Evolutionary conservation across 2,329 filamentous ascomycete species (phyloP), one percentile per base, ranked within the genome.

Genomic region (Thielaviopsis euricoi): DNA sequence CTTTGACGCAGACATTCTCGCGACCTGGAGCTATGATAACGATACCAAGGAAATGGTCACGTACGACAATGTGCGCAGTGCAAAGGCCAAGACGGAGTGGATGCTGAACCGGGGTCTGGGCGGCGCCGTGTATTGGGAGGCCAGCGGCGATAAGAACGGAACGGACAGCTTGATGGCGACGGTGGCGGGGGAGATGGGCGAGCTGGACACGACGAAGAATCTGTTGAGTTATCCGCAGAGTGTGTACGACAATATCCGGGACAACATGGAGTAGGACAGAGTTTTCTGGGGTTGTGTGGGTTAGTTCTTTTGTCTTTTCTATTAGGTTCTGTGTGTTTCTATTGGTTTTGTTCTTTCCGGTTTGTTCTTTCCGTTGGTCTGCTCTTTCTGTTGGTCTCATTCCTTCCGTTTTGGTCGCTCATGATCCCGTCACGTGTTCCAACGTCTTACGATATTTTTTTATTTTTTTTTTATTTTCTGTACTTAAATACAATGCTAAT

Each of bases 91-190:
- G 72, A 78, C 78, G 0, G 66, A 72, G 9, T 93, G 84, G 65
- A 75, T 93, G 62, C 71, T 73, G 63, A 64, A 71, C 22, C 73
- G 74, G 56, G 73, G 77, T 0, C 76, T 94, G 1, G 87, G 85
- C 1, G 88, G 88, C 13, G 83, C 80, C 0, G 87, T 93, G 74
- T 94, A 86, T 78, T 95, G 88, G 88, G 87, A 94, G 69, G 83
- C 81, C 10, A 85, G 80, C 62, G 83, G 81, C 13, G 88, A 94
- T 65, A 72, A 68, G 62, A 63, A 61, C 0, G 76, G 73, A 33
- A 65, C 64, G 1, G 62, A 64, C 21, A 89, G 85, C 64, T 70
- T 93, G 62, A 79, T 87, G 21, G 67, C 70, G 19, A 75, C 75
- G 7, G 66, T 79, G 61, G 74, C 75, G 2, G 69, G 68, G 46